These are phyloP conservation scores for Phytophthora sansomeana DNA, from an alignment of 352 stramenopile species.

Conservation along the genomic window DNA sequence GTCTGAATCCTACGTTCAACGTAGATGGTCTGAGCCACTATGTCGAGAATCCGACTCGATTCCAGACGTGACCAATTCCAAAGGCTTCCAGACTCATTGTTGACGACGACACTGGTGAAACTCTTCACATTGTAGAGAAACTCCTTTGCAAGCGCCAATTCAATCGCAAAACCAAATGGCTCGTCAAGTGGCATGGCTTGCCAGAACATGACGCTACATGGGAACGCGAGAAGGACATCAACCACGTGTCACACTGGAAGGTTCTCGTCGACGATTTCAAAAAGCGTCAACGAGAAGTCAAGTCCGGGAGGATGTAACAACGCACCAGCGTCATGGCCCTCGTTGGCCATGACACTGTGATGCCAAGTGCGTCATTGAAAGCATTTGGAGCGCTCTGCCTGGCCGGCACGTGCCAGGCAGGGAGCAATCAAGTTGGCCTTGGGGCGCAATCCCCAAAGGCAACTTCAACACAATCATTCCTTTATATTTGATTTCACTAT, in stretches of 20 bases:
- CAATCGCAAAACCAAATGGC: slow-evolving; percentile 20
- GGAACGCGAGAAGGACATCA: slow-evolving; percentile 19
- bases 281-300: slow-evolving; percentile 24
- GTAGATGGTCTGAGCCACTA: slow-evolving; percentile 7
- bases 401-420: too few species aligned
- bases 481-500: too few species aligned
- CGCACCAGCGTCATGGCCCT: too few species aligned
- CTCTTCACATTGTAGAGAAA: slow-evolving; percentile 8
- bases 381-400: too few species aligned
- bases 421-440: too few species aligned
- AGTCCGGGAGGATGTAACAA: slow-evolving; percentile 9
- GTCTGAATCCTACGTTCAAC: slow-evolving; percentile 6
- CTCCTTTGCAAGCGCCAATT: slow-evolving; percentile 8
- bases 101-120: slow-evolving; percentile 5
- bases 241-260: slow-evolving; percentile 19
- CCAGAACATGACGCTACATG: slow-evolving; percentile 9
- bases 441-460: too few species aligned
- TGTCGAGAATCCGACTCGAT: slow-evolving; percentile 3
- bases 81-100: slow-evolving; percentile 10
- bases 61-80: background rate
- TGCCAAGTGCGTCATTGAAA: too few species aligned
- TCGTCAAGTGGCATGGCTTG: slow-evolving; percentile 18
- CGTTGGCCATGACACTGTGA: too few species aligned
- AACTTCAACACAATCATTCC: too few species aligned
- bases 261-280: slow-evolving; percentile 18